Evolutionary conservation across 2,329 filamentous ascomycete genomes (phyloP).

Genomic region (Furcasterigmium furcatum): DNA sequence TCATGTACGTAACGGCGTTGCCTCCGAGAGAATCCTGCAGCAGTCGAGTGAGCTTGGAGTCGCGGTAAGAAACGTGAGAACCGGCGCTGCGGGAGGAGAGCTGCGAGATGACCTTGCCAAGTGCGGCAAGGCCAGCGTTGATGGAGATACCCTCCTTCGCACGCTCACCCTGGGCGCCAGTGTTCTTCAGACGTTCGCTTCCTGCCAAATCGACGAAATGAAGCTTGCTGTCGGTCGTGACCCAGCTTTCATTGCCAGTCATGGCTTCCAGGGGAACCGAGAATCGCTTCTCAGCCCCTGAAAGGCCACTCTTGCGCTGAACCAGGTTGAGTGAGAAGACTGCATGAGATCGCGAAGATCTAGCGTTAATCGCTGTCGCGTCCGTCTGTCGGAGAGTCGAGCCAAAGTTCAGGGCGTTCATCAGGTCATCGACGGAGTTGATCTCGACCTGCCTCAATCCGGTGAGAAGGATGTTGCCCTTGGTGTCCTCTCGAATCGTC

Average conservation of each 20-base stretch:
- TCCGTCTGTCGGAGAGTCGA: conserved; percentile 95
- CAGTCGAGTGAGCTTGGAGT: conserved; percentile 69
- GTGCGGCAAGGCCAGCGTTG: conserved; percentile 88
- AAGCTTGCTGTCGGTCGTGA: conserved; percentile 95
- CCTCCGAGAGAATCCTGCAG: conserved; percentile 96
- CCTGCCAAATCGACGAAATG: conserved; percentile 98
- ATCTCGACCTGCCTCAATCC: conserved; percentile 85
- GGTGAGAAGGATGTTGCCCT: conserved; percentile 91
- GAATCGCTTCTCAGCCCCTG: conserved; percentile 72
- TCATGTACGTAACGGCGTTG: conserved; percentile 99
- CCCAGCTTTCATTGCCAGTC: conserved; percentile 62
- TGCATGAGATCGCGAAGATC: conserved; percentile 95
- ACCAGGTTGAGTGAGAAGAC: conserved; percentile 95
- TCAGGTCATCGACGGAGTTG: conserved; percentile 86
- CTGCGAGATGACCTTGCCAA: conserved; percentile 98
- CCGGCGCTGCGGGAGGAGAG: conserved; percentile 85
- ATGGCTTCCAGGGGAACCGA: conserved; percentile 84
- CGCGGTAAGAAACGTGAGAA: conserved; percentile 93
- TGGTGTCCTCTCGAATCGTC: conserved; percentile 90
- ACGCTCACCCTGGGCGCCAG: conserved; percentile 88
- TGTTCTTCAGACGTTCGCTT: conserved; percentile 96
- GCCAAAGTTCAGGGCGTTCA: conserved; percentile 86
- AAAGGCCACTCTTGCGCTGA: conserved; percentile 68
- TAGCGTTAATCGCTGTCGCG: conserved; percentile 93
- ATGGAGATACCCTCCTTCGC: conserved; percentile 97